A percentile compares a stretch with the other conserved stretches of the same genome.
phyloP scores from a whole-genome alignment of 2,329 filamentous ascomycete species.

The Diaporthe citri region DNA sequence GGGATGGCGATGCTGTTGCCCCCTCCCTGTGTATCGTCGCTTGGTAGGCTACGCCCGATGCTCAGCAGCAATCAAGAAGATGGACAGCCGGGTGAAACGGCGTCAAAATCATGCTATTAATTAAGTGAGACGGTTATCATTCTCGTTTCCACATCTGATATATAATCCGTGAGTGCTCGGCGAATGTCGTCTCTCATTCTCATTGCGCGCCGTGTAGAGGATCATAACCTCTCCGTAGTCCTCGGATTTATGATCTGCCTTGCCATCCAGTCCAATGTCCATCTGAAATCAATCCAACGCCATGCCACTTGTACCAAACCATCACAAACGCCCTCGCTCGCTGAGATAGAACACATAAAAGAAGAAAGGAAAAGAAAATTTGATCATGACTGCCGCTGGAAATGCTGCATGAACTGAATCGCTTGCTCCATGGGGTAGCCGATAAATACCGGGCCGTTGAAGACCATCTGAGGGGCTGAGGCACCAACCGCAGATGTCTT shows the following conservation, averaged over 20 bases:
- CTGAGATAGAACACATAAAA: slow-evolving; percentile 14
- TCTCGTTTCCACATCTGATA: neutral
- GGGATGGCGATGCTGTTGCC: neutral
- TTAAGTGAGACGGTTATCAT: neutral
- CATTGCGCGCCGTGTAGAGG: neutral
- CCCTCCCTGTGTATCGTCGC: neutral
- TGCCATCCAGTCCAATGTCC: neutral
- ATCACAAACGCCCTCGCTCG: slow-evolving; percentile 35
- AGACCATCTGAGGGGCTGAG: slow-evolving; percentile 77
- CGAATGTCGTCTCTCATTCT: neutral
- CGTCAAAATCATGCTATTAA: neutral
- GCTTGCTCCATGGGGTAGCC: slow-evolving; percentile 89
- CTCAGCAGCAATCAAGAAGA: neutral
- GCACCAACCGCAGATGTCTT: slow-evolving; percentile 48
- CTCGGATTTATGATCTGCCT: neutral
- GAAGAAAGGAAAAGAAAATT: slow-evolving; percentile 32
- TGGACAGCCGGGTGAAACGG: too few relatives aligned
- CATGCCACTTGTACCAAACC: neutral
- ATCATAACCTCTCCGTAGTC: neutral
- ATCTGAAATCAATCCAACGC: slow-evolving; percentile 4
- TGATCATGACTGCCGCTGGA: slow-evolving; percentile 50
- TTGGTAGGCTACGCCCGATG: neutral
- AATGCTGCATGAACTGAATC: slow-evolving; percentile 78
- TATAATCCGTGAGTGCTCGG: neutral
- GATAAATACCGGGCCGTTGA: slow-evolving; percentile 94